These are phyloP conservation scores for Ceratocystis smalleyi DNA, from an alignment of 2,329 filamentous ascomycete genomes.

Conservation along the genomic window DNA sequence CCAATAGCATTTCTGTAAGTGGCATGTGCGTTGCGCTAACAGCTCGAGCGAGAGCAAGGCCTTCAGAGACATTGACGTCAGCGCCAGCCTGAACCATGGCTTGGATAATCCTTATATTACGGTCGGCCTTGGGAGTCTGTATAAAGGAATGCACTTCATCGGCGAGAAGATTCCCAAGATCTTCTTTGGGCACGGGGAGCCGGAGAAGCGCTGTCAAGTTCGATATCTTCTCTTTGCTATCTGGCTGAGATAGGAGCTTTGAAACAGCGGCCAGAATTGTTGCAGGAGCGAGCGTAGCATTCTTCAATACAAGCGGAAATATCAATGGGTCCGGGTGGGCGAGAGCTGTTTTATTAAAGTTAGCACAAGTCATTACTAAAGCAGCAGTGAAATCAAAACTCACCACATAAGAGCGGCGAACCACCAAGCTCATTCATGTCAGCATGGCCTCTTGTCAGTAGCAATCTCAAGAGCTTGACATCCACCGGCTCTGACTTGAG, in stretches of 20 bases:
- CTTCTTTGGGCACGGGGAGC: slow-evolving; percentile 27
- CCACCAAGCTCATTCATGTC: slow-evolving; percentile 37
- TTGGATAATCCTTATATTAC: slow-evolving; percentile 31
- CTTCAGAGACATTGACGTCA: slow-evolving; percentile 39
- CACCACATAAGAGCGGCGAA: slow-evolving; percentile 28
- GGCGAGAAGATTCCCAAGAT: slow-evolving; percentile 32
- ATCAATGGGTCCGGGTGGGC: slow-evolving; percentile 33
- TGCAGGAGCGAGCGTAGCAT: slow-evolving; percentile 31
- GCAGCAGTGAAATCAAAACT: slow-evolving; percentile 7
- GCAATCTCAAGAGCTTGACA: slow-evolving; percentile 31
- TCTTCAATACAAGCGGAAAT: slow-evolving; percentile 32
- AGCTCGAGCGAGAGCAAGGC: slow-evolving; percentile 35
- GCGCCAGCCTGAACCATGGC: slow-evolving; percentile 36
- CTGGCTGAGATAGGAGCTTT: slow-evolving; percentile 29
- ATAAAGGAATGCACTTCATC: slow-evolving; percentile 36
- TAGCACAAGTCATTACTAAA: slow-evolving; percentile 14
- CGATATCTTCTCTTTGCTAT: slow-evolving; percentile 31
- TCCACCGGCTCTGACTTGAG: slow-evolving; percentile 34
- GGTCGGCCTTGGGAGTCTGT: slow-evolving; percentile 25
- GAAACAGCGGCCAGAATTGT: slow-evolving; percentile 31
- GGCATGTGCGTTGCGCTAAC: slow-evolving; percentile 31
- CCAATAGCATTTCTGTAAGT: slow-evolving; percentile 36
- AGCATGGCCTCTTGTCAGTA: slow-evolving; percentile 36
- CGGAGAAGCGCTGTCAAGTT: slow-evolving; percentile 36
- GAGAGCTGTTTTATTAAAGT: slow-evolving; percentile 24